Evolutionary conservation across 2,329 filamentous ascomycete species (phyloP).

Genomic region (Escovopsis weberi): DNA sequence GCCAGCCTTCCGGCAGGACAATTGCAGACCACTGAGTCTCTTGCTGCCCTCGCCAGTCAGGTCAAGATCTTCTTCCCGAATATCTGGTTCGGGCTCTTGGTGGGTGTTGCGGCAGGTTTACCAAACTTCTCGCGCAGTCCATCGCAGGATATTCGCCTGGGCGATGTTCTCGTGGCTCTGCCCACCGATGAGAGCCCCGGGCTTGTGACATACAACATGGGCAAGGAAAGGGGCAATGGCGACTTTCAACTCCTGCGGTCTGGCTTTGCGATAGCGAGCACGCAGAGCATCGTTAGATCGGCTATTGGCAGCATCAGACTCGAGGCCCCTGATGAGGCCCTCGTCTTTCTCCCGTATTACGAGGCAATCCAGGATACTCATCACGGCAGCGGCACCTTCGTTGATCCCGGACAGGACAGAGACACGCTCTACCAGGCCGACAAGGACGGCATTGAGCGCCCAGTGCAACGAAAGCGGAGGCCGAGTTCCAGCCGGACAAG

Average conservation of each 20-base stretch:
- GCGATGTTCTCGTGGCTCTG: slow-evolving; percentile 20
- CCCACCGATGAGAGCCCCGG: slow-evolving; percentile 11
- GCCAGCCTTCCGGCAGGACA: slow-evolving; percentile 20
- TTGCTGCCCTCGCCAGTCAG: slow-evolving; percentile 19
- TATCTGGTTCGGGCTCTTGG: slow-evolving; percentile 22
- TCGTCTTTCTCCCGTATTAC: slow-evolving; percentile 12
- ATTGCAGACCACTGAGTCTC: slow-evolving; percentile 18
- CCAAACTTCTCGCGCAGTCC: slow-evolving; percentile 12
- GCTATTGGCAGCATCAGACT: slow-evolving; percentile 19
- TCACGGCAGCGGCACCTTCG: slow-evolving; percentile 12
- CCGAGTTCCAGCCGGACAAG: slow-evolving; percentile 10
- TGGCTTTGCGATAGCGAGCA: slow-evolving; percentile 13
- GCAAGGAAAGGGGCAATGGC: slow-evolving; percentile 16
- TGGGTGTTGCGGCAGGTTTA: slow-evolving; percentile 22
- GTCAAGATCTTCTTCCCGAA: slow-evolving; percentile 21
- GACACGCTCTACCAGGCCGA: slow-evolving; percentile 11
- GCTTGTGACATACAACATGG: slow-evolving; percentile 18
- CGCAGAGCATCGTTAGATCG: slow-evolving; percentile 17
- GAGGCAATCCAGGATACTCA: slow-evolving; percentile 9
- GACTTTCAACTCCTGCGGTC: slow-evolving; percentile 12
- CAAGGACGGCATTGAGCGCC: background rate
- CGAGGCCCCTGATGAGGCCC: slow-evolving; percentile 9
- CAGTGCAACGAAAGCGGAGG: slow-evolving; percentile 8
- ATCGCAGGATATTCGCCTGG: slow-evolving; percentile 20
- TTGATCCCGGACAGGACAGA: slow-evolving; percentile 17